Evolutionary conservation across 768 basidiomycete species (phyloP), one percentile per base, ranked within the genome.

Genomic region (Rhizopogon sp.): DNA sequence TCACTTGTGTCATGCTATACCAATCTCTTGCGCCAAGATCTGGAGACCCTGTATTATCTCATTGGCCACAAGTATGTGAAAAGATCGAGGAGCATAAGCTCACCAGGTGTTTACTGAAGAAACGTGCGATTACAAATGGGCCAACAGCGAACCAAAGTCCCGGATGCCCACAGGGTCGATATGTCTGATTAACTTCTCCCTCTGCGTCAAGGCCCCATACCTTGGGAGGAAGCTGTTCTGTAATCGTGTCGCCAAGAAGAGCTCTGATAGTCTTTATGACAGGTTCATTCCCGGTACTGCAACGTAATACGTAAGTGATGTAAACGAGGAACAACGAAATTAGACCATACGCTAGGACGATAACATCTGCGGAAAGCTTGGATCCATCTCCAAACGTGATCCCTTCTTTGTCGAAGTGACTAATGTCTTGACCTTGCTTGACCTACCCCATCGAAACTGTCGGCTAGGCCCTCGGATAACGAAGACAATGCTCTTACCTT

Each of bases 321-420:
- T 11, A 11, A 13, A 31, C n/a, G n/a, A 31, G 17, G 31, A 14
- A 33, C 17, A 6, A 33, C 4, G 31, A 9, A 22, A 22, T 58
- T 25, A 64, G 78, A 56, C 77, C 79, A 16, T 79, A 80, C 2
- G 77, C 76, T 54, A 75, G 73, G 16, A 81, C 70, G 22, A 80
- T 70, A 31, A 78, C 67, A 57, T 80, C 78, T 33, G 72, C 76
- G 25, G 74, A 62, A 35, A 77, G 59, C 44, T 69, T 65, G 50
- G 62, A 67, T 14, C 74, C 73, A 53, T 77, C 64, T 7, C 64
- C 66, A 58, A 78, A 78, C 54, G 66, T 63, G 3, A 78, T 58
- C 13, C 75, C 73, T 70, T 73, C 60, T 69, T 72, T 64, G 72
- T 75, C 57, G 74, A 63, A 58, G 50, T 72, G 66, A 43, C 64